Conservation (phyloP, 129 eudicot genomes). For the Flaveria robusta region DNA sequence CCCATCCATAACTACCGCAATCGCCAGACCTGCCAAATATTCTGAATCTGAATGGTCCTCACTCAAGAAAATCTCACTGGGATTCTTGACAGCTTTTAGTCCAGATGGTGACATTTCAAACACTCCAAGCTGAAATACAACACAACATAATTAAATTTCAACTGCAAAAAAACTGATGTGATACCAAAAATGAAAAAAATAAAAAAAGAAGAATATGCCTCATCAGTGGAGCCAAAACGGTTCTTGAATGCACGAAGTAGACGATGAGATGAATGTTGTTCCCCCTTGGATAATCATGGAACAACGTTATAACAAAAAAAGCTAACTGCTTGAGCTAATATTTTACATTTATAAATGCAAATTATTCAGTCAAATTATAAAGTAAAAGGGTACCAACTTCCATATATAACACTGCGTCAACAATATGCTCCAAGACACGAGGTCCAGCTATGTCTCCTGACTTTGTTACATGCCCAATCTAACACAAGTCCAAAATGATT, state of each 20-base stretch:
- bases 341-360: background rate
- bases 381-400: conserved; percentile 62
- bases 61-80: conserved; percentile 80
- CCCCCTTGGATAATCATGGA: conserved; percentile 67
- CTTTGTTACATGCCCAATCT: conserved; percentile 95
- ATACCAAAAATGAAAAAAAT: conserved; percentile 2
- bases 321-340: background rate
- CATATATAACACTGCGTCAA: conserved; percentile 88
- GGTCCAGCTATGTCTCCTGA: conserved; percentile 99
- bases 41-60: conserved; percentile 72
- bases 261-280: conserved; percentile 37
- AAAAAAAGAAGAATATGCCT: conserved; percentile 45
- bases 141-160: background rate
- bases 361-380: conserved; percentile 11
- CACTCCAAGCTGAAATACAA: conserved; percentile 71
- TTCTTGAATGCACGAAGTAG: conserved; percentile 16
- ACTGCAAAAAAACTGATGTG: background rate
- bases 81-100: conserved; percentile 69
- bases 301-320: background rate
- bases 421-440: conserved; percentile 94
- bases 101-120: conserved; percentile 89
- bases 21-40: conserved; percentile 77
- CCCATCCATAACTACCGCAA: conserved; percentile 81
- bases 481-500: conserved; percentile 27
- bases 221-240: conserved; percentile 96